A percentile compares a stretch with the other conserved stretches of the same genome.
Evolutionary conservation across 129 eudicot species (phyloP).

Genomic region (Scalesia atractyloides): DNA sequence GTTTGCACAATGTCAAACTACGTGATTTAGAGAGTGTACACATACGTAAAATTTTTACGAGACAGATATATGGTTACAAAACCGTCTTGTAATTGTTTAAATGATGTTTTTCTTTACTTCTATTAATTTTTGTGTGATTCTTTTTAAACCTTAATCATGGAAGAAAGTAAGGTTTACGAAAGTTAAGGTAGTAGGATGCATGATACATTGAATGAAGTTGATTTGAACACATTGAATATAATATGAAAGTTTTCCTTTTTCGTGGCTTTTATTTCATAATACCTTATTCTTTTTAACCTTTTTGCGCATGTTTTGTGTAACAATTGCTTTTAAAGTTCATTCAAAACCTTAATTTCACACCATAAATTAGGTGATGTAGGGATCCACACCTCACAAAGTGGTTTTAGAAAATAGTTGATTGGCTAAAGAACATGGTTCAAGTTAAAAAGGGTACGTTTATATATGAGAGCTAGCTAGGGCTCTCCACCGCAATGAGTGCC

Average conservation of each 20-base stretch:
- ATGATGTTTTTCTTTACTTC: too few relatives aligned
- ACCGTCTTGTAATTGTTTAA: too few relatives aligned
- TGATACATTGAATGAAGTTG: slow-evolving; percentile 29
- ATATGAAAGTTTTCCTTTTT: background rate
- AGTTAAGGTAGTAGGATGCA: slow-evolving; percentile 15
- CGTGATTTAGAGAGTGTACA: too few relatives aligned
- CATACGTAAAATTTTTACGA: too few relatives aligned
- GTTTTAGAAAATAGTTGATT: slow-evolving; percentile 14
- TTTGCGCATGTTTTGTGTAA: slow-evolving; percentile 31
- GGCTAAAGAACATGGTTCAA: slow-evolving; percentile 28
- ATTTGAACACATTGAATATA: slow-evolving; percentile 13
- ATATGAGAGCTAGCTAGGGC: background rate
- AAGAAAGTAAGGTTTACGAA: slow-evolving; percentile 10
- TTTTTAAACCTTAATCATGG: slow-evolving; percentile 22
- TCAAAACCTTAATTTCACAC: slow-evolving; percentile 17
- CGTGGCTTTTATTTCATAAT: slow-evolving; percentile 11
- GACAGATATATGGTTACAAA: too few relatives aligned
- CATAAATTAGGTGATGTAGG: slow-evolving; percentile 15
- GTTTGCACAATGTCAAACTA: too few relatives aligned
- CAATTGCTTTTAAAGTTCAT: slow-evolving; percentile 19
- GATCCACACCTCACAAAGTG: slow-evolving; percentile 25
- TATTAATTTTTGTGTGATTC: background rate
- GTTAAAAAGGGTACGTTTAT: slow-evolving; percentile 9
- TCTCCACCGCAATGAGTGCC: slow-evolving; percentile 7
- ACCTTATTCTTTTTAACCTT: slow-evolving; percentile 11